Percentiles rank a stretch among this genome's conserved stretches.
Conservation (phyloP, 495 filamentous ascomycete genomes). For the Hyphodiscus hymeniophilus region DNA sequence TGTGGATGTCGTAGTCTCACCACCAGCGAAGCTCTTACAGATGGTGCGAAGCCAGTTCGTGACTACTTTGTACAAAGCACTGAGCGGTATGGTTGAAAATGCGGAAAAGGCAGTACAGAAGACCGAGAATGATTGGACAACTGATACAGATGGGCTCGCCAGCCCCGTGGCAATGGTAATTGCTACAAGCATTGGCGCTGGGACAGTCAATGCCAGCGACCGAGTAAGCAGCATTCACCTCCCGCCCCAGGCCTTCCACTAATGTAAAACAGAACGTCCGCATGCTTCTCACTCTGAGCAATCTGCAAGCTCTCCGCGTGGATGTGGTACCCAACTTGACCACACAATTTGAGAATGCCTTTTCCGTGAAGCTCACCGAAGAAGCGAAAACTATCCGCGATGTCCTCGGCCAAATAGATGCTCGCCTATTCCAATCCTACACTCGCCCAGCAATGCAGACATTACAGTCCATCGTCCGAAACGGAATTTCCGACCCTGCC, state of each 20-base stretch:
- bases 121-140: constrained; percentile 35
- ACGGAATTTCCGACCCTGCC: constrained; percentile 58
- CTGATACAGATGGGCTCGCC: constrained; percentile 35
- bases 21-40: constrained; percentile 73
- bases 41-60: constrained; percentile 84
- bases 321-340: constrained; percentile 77
- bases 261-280: constrained; percentile 63
- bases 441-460: constrained; percentile 59
- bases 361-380: constrained; percentile 84
- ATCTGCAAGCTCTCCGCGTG: constrained; percentile 69
- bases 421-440: constrained; percentile 83
- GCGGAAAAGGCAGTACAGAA: constrained; percentile 61
- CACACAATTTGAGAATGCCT: constrained; percentile 77
- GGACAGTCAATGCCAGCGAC: constrained; percentile 57
- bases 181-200: constrained; percentile 25
- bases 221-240: constrained; percentile 46
- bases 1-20: constrained; percentile 70
- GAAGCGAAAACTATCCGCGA: constrained; percentile 85
- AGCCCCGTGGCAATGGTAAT: constrained; percentile 23
- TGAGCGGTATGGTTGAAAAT: constrained; percentile 93
- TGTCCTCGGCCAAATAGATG: constrained; percentile 81
- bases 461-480: constrained; percentile 54
- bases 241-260: constrained; percentile 10
- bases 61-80: constrained; percentile 79
- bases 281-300: constrained; percentile 86